These are phyloP conservation scores for Botrytis deweyae DNA, from an alignment of 2,329 filamentous ascomycete species.

Conservation along the genomic window DNA sequence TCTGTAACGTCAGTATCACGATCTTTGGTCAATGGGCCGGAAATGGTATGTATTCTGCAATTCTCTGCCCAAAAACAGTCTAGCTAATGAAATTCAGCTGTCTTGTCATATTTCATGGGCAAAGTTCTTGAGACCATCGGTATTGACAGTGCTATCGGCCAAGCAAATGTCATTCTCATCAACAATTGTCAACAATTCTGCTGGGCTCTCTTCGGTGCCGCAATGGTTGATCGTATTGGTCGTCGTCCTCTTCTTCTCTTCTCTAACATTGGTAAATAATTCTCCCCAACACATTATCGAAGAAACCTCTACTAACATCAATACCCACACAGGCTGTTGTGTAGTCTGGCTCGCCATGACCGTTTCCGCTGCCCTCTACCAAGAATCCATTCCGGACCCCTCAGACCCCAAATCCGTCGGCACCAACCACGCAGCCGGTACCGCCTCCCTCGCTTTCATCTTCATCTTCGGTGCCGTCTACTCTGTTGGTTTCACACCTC, in stretches of 20 bases:
- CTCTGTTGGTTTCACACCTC: conserved; percentile 48
- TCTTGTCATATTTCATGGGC: conserved; percentile 54
- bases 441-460: conserved; percentile 52
- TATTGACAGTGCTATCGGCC: conserved; percentile 47
- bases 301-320: background rate
- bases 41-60: conserved; percentile 31
- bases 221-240: conserved; percentile 56
- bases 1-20: conserved; percentile 52
- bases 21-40: conserved; percentile 54
- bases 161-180: conserved; percentile 55
- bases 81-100: conserved; percentile 31
- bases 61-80: background rate
- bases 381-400: conserved; percentile 29
- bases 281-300: background rate
- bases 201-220: conserved; percentile 54
- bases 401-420: conserved; percentile 24
- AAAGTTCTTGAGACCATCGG: conserved; percentile 54
- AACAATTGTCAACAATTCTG: conserved; percentile 56
- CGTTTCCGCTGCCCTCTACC: conserved; percentile 40
- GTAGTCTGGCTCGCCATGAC: conserved; percentile 53
- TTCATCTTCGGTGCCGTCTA: conserved; percentile 56
- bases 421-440: conserved; percentile 36
- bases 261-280: conserved; percentile 44
- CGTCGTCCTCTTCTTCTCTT: conserved; percentile 56
- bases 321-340: conserved; percentile 40